Percentiles rank a stretch among this genome's conserved stretches.
phyloP scores from a whole-genome alignment of 805 yeast species.

The Metschnikowia arizonensis region DNA sequence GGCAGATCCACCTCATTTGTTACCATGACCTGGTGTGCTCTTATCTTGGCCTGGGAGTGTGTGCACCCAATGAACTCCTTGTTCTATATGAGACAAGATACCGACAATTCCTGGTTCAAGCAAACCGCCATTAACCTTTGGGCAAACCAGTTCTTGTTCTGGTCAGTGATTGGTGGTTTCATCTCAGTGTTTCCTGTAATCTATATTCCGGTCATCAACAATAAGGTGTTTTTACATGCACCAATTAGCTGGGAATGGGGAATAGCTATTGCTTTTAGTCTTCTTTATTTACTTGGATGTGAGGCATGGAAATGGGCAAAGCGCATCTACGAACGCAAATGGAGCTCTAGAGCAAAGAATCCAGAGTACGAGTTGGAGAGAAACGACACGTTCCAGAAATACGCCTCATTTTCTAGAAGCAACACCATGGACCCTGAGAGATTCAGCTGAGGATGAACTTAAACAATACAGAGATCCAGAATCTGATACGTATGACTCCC shows the following conservation, averaged over 20 bases:
- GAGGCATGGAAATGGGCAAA: slow-evolving; percentile 41
- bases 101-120: slow-evolving; percentile 35
- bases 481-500: no score
- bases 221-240: slow-evolving; percentile 36
- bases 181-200: slow-evolving; percentile 38
- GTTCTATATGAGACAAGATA: slow-evolving; percentile 35
- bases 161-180: slow-evolving; percentile 36
- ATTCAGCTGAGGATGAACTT: slow-evolving; percentile 8
- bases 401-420: slow-evolving; percentile 54
- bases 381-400: slow-evolving; percentile 58
- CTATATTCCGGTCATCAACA: slow-evolving; percentile 39
- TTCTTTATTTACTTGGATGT: slow-evolving; percentile 29
- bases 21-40: slow-evolving; percentile 41
- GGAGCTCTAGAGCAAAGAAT: slow-evolving; percentile 38
- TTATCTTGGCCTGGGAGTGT: slow-evolving; percentile 40
- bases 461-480: no score
- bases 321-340: slow-evolving; percentile 29
- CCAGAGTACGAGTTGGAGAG: slow-evolving; percentile 65
- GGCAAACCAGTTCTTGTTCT: slow-evolving; percentile 35
- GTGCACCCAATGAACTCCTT: slow-evolving; percentile 34
- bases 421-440: slow-evolving; percentile 38
- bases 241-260: slow-evolving; percentile 41
- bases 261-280: slow-evolving; percentile 29
- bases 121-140: slow-evolving; percentile 34
- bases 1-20: slow-evolving; percentile 39